Conservation (phyloP, 768 basidiomycete genomes). For the Russula sp. region DNA sequence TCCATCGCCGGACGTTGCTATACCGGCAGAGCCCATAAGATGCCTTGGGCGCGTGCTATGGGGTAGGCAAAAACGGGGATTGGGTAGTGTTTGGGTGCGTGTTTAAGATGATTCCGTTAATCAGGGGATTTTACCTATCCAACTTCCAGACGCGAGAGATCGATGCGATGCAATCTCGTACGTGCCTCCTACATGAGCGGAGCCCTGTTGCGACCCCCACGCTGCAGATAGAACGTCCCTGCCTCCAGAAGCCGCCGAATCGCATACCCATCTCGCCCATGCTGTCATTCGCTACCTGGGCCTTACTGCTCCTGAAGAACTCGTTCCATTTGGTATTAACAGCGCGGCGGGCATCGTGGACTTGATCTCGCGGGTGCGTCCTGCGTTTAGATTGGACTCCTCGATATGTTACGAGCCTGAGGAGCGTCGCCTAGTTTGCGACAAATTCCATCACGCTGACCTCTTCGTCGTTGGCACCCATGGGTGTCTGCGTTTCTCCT, state of each 20-base stretch:
- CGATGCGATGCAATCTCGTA: conserved; percentile 71
- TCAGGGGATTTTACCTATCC: background rate
- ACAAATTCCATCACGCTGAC: conserved; percentile 90
- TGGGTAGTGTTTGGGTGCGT: conserved; percentile 53
- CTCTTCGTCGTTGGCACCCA: conserved; percentile 65
- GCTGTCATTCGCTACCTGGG: conserved; percentile 67
- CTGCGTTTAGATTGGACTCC: background rate
- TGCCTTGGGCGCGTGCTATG: conserved; percentile 74
- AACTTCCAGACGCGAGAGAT: conserved; percentile 52
- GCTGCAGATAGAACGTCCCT: conserved; percentile 52
- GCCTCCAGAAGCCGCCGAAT: conserved; percentile 42
- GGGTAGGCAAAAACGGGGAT: conserved; percentile 51
- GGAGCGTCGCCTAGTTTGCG: conserved; percentile 53
- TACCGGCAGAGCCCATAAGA: conserved; percentile 76
- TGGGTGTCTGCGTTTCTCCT: conserved; percentile 84
- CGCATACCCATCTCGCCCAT: conserved; percentile 67
- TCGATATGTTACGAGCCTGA: background rate
- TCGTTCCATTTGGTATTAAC: conserved; percentile 50
- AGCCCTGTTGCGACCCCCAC: background rate
- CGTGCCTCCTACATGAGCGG: conserved; percentile 27
- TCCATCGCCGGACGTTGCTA: conserved; percentile 39
- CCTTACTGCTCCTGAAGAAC: conserved; percentile 50
- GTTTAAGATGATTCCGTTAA: background rate
- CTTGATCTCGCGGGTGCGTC: conserved; percentile 62
- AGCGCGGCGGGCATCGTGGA: conserved; percentile 61